Evolutionary conservation across 208 protist genomes (phyloP).

Genomic region (Leishmania martiniquensis): DNA sequence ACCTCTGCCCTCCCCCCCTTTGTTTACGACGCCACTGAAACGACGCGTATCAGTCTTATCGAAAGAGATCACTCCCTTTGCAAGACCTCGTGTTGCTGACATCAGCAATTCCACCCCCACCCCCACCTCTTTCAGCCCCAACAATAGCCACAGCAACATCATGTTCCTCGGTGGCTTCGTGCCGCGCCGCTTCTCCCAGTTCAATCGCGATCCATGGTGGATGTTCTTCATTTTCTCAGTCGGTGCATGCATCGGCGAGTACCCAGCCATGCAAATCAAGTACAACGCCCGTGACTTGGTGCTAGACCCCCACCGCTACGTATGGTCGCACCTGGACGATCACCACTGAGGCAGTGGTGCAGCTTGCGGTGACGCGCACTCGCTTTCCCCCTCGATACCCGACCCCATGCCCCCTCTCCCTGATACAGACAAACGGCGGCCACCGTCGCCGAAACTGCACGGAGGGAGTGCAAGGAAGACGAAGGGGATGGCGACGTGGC

Average conservation of each 20-base stretch:
- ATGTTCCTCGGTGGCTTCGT: constrained; percentile 91
- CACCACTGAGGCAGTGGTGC: constrained; percentile 59
- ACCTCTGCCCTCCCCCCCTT: neutral
- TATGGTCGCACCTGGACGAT: constrained; percentile 82
- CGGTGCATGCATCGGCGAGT: constrained; percentile 82
- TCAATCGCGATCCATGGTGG: constrained; percentile 85
- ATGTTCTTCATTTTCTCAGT: constrained; percentile 86
- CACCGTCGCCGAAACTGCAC: neutral
- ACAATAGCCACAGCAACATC: neutral
- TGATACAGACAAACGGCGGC: neutral
- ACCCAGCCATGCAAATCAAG: constrained; percentile 86
- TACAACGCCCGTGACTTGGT: constrained; percentile 85
- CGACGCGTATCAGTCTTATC: neutral
- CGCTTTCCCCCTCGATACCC: neutral
- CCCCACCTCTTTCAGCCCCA: neutral
- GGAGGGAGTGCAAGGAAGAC: neutral
- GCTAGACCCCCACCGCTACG: constrained; percentile 87
- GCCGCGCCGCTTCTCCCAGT: constrained; percentile 81
- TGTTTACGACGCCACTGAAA: neutral
- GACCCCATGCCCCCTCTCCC: neutral
- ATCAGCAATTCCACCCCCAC: neutral
- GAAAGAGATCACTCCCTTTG: neutral
- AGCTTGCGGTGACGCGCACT: neutral
- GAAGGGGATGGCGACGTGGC: constrained; percentile 7
- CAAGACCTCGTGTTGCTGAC: neutral